Evolutionary conservation across 176 grass and related monocot genomes (phyloP).

Genomic region (Bromus sterilis): DNA sequence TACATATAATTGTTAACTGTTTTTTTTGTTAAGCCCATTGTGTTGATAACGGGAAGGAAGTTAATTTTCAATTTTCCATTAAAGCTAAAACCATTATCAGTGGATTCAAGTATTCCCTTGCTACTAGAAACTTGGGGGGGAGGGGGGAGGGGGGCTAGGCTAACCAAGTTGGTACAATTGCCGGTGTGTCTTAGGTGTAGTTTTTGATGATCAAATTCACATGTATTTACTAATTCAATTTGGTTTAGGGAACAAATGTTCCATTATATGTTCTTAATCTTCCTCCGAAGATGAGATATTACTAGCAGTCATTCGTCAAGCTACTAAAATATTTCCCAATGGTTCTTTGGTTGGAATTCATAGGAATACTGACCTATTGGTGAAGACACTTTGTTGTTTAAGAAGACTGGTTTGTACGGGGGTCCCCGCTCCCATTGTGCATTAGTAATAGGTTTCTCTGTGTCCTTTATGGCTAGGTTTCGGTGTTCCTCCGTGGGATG

Average conservation of each 20-base stretch:
- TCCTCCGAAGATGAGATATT: slow-evolving; percentile 70
- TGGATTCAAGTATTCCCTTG: slow-evolving; percentile 74
- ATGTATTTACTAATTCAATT: too few relatives aligned
- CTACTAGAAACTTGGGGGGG: too few relatives aligned
- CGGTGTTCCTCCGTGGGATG: too few relatives aligned
- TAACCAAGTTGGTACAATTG: slow-evolving; percentile 88
- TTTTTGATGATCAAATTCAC: background rate
- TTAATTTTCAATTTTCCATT: slow-evolving; percentile 99
- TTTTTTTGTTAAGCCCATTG: slow-evolving; percentile 44
- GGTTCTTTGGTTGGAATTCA: too few relatives aligned
- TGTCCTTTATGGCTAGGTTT: too few relatives aligned
- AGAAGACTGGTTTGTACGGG: too few relatives aligned
- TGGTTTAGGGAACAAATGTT: background rate
- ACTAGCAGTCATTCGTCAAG: slow-evolving; percentile 82
- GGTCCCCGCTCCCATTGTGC: too few relatives aligned
- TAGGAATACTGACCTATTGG: too few relatives aligned
- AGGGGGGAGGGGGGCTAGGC: slow-evolving; percentile 81
- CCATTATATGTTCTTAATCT: background rate
- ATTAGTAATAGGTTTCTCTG: too few relatives aligned
- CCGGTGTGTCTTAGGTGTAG: slow-evolving; percentile 76
- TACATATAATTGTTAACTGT: slow-evolving; percentile 19
- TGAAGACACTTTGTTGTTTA: too few relatives aligned
- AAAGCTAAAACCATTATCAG: slow-evolving; percentile 91
- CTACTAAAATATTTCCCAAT: too few relatives aligned
- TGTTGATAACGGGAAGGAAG: slow-evolving; percentile 97